Percentiles rank a stretch among this genome's conserved stretches.
Conservation (phyloP, 768 basidiomycete genomes). For the Naganishia vaughanmartiniae region DNA sequence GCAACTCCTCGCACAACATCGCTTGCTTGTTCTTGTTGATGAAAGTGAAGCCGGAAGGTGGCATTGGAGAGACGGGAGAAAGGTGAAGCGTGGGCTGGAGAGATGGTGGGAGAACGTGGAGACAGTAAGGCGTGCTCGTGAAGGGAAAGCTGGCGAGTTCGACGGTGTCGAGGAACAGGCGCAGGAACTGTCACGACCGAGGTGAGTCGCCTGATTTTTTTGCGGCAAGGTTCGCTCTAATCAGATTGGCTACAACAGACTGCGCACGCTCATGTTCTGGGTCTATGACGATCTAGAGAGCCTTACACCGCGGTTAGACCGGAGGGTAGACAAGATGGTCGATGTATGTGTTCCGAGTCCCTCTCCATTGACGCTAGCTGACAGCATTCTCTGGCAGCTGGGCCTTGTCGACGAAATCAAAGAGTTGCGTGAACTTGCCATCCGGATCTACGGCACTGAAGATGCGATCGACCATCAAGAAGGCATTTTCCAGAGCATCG, state of each 20-base stretch:
- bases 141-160: too few species aligned
- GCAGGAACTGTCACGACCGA: too few species aligned
- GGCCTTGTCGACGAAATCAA: conserved; percentile 79
- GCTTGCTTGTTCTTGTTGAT: conserved; percentile 68
- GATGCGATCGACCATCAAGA: conserved; percentile 47
- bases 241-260: background rate
- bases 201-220: too few species aligned
- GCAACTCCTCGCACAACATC: conserved; percentile 59
- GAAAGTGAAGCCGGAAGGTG: conserved; percentile 72
- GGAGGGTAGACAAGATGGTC: conserved; percentile 84
- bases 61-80: conserved; percentile 95
- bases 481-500: conserved; percentile 93
- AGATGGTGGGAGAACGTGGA: conserved; percentile 70
- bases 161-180: too few species aligned
- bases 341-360: conserved; percentile 57
- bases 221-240: too few species aligned
- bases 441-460: conserved; percentile 39
- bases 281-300: conserved; percentile 68
- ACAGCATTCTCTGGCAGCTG: conserved; percentile 55
- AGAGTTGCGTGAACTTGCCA: conserved; percentile 54
- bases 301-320: conserved; percentile 68
- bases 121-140: too few species aligned
- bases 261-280: conserved; percentile 78
- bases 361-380: background rate
- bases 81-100: conserved; percentile 74